A percentile compares a stretch with the other conserved stretches of the same genome.
phyloP scores from a whole-genome alignment of 225 moss, liverwort and hornwort genomes.

The Lunularia cruciata region DNA sequence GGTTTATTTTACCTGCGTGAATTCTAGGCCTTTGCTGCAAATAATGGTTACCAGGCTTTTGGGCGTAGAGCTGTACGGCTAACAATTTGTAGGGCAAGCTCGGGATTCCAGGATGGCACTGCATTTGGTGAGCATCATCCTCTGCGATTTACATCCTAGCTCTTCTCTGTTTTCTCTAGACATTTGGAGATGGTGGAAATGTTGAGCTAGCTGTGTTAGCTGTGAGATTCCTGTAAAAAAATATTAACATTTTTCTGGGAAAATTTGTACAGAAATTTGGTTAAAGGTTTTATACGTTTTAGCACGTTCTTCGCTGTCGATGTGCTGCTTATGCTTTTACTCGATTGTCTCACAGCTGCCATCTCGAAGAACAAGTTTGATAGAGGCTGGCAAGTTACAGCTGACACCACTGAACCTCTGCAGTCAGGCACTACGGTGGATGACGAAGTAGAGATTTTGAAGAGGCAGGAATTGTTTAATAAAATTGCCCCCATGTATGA shows the following conservation, averaged over 20 bases:
- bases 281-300: background rate
- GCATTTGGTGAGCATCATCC: background rate
- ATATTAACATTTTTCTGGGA: background rate
- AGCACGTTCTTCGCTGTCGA: background rate
- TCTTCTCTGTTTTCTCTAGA: background rate
- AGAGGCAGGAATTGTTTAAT: slow-evolving; percentile 83
- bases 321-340: background rate
- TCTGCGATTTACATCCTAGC: background rate
- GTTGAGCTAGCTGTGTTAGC: no score
- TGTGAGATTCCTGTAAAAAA: no score
- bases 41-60: no score
- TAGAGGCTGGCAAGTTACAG: background rate
- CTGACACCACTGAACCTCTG: background rate
- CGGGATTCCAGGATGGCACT: background rate
- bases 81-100: background rate
- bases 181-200: no score
- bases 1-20: no score
- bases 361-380: background rate
- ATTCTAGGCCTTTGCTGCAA: no score
- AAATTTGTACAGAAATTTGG: background rate
- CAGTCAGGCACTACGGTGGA: slow-evolving; percentile 15
- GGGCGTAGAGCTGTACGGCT: background rate
- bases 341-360: background rate
- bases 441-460: slow-evolving; percentile 53
- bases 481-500: slow-evolving; percentile 88